Conservation (phyloP, 2,329 filamentous ascomycete genomes). For the Paecilomyces dactylethromorphus region DNA sequence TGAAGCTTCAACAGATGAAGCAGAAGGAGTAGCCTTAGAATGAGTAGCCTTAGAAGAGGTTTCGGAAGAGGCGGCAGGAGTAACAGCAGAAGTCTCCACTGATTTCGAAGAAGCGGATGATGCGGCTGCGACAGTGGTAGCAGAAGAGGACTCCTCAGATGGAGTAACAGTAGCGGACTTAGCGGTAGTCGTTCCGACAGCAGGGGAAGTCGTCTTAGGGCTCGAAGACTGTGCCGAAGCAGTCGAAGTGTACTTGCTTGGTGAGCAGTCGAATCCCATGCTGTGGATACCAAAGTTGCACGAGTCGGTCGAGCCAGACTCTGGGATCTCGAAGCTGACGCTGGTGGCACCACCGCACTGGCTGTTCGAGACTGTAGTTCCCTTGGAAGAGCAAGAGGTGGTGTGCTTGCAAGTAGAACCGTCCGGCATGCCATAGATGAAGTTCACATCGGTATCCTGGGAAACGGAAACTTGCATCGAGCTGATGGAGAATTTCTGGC, state of each 20-base stretch:
- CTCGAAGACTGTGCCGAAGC: neutral
- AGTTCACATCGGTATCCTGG: constrained; percentile 72
- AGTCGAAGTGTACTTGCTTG: constrained; percentile 12
- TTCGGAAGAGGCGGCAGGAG: constrained; percentile 11
- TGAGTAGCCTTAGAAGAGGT: too few species aligned
- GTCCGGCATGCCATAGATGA: constrained; percentile 82
- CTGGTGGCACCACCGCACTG: constrained; percentile 89
- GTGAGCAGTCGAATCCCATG: constrained; percentile 67
- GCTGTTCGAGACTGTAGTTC: constrained; percentile 68
- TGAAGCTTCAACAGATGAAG: constrained; percentile 10
- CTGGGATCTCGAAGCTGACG: constrained; percentile 63
- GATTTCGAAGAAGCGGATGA: constrained; percentile 7
- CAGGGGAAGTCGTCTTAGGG: constrained; percentile 7
- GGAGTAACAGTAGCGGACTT: neutral
- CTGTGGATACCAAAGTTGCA: constrained; percentile 69
- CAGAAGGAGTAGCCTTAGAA: constrained; percentile 2
- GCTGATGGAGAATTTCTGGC: constrained; percentile 65
- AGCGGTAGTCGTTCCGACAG: constrained; percentile 1
- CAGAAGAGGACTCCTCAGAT: constrained; percentile 3
- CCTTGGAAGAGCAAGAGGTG: constrained; percentile 58
- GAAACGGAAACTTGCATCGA: constrained; percentile 67
- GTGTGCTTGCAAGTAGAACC: constrained; percentile 76
- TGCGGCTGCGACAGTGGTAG: constrained; percentile 15
- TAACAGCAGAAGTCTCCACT: constrained; percentile 1
- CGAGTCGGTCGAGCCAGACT: constrained; percentile 47